Conservation (phyloP, 306 rosid species). For the Casuarina glauca region DNA sequence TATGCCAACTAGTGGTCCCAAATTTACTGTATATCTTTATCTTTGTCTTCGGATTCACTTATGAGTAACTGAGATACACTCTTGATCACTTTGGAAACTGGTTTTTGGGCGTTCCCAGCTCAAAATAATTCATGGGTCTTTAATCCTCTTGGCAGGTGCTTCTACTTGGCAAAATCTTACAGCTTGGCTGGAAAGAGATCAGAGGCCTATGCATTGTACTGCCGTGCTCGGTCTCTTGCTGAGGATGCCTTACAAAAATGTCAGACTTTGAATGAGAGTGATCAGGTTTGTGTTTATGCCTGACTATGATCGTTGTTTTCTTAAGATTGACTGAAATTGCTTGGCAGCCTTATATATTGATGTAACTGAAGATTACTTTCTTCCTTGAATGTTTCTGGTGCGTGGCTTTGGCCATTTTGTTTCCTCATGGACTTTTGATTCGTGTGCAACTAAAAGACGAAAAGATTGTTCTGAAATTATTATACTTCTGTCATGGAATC, state of each 20-base stretch:
- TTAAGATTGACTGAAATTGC: background rate
- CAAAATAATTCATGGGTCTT: constrained; percentile 1
- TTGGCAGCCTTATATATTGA: background rate
- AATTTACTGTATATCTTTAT: background rate
- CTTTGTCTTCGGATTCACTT: background rate
- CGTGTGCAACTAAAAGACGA: background rate
- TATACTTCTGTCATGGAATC: background rate
- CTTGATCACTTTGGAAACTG: background rate
- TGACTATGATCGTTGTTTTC: background rate
- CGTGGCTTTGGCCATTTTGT: background rate
- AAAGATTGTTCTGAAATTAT: background rate
- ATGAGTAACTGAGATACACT: background rate
- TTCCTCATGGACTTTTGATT: background rate
- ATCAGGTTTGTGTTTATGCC: constrained; percentile 31
- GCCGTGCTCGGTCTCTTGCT: constrained; percentile 63
- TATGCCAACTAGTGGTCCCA: background rate
- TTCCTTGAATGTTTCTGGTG: background rate
- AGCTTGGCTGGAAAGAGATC: constrained; percentile 89
- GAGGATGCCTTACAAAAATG: constrained; percentile 43
- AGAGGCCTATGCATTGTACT: constrained; percentile 82
- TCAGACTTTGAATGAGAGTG: constrained; percentile 21
- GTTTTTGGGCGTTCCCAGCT: background rate
- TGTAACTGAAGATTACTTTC: background rate
- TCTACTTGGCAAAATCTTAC: constrained; percentile 88
- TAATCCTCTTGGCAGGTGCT: constrained; percentile 63